Percentiles rank a stretch among this genome's conserved stretches.
phyloP scores from a whole-genome alignment of 2,329 filamentous ascomycete species.

The Bimuria novae-zelandiae region DNA sequence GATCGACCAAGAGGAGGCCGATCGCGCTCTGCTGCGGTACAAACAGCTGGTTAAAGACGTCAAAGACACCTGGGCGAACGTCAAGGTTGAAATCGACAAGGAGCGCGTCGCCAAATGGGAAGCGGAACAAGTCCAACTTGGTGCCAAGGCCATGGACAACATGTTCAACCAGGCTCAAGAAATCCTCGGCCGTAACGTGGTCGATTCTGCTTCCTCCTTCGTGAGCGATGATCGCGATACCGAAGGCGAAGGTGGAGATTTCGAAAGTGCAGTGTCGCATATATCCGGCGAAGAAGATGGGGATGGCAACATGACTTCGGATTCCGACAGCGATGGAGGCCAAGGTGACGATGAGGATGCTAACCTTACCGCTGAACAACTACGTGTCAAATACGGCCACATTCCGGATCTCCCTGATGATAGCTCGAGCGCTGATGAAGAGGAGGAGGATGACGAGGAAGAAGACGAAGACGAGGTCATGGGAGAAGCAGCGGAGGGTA shows the following conservation, averaged over 20 bases:
- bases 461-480: conserved; percentile 36
- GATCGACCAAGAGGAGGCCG: conserved; percentile 75
- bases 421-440: conserved; percentile 32
- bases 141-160: conserved; percentile 70
- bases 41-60: conserved; percentile 71
- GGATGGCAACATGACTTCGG: conserved; percentile 45
- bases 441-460: conserved; percentile 36
- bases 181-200: conserved; percentile 39
- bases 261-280: conserved; percentile 45
- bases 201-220: conserved; percentile 44
- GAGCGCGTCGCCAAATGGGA: conserved; percentile 62
- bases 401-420: conserved; percentile 56
- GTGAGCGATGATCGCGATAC: conserved; percentile 47
- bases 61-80: conserved; percentile 64
- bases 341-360: conserved; percentile 62
- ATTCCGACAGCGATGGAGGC: conserved; percentile 45
- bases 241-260: conserved; percentile 51
- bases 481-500: conserved; percentile 26
- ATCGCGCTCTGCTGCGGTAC: conserved; percentile 70
- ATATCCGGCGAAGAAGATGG: conserved; percentile 47
- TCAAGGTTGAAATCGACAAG: conserved; percentile 62
- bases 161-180: conserved; percentile 71
- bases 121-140: conserved; percentile 61
- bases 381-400: conserved; percentile 70
- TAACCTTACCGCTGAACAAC: conserved; percentile 69